phyloP scores from a whole-genome alignment of 2,329 filamentous ascomycete species.

The Amesomyces nigricolor region DNA sequence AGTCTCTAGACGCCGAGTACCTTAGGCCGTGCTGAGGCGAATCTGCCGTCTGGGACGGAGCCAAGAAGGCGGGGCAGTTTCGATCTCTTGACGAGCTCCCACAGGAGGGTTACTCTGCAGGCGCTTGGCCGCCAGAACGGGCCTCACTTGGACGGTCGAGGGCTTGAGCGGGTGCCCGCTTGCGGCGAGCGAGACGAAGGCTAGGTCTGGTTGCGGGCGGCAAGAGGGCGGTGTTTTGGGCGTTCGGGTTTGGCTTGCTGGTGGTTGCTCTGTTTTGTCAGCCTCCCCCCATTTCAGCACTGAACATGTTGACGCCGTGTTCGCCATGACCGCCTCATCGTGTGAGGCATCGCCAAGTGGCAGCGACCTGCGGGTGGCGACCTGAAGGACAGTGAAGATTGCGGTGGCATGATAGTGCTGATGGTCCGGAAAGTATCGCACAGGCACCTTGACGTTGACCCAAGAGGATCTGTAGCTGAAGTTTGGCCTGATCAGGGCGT shows the following conservation, averaged over 20 bases:
- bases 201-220: neutral
- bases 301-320: too few relatives aligned
- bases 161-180: constrained; percentile 7
- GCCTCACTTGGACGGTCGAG: constrained; percentile 13
- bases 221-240: neutral
- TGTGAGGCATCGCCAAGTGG: neutral
- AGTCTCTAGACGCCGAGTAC: constrained; percentile 3
- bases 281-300: neutral
- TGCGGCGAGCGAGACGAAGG: constrained; percentile 20
- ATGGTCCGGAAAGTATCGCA: neutral
- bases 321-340: too few relatives aligned
- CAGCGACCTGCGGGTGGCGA: neutral
- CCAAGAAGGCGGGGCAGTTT: constrained; percentile 17
- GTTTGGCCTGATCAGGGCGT: neutral
- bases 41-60: constrained; percentile 2
- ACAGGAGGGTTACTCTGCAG: constrained; percentile 14
- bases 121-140: constrained; percentile 23
- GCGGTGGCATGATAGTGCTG: neutral
- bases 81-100: constrained; percentile 7
- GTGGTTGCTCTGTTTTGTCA: neutral
- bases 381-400: neutral
- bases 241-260: neutral
- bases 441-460: neutral
- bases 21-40: constrained; percentile 7
- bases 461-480: neutral